These are phyloP conservation scores for Aureobasidium pullulans DNA, from an alignment of 2,329 filamentous ascomycete species.

Conservation along the genomic window DNA sequence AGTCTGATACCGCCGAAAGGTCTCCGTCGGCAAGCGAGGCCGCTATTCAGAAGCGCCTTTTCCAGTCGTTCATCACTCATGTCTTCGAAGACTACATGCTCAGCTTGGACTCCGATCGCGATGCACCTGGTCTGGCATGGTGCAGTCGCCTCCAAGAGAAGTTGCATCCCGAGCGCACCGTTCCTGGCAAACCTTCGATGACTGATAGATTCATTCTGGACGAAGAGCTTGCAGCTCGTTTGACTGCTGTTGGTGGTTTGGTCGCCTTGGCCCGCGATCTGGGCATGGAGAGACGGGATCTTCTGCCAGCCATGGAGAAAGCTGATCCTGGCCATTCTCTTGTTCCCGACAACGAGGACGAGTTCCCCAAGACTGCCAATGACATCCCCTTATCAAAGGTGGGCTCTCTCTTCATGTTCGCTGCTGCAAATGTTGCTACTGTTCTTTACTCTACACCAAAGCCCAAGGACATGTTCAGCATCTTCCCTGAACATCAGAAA, in stretches of 20 bases:
- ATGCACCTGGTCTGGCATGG: conserved; percentile 44
- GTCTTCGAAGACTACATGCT: conserved; percentile 67
- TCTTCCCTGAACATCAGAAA: conserved; percentile 48
- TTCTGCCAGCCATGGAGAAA: conserved; percentile 27
- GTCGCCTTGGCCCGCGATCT: conserved; percentile 59
- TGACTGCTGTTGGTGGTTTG: conserved; percentile 64
- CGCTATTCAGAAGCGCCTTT: conserved; percentile 54
- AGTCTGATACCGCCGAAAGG: conserved; percentile 39
- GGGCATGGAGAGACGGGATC: conserved; percentile 40
- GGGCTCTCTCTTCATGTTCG: conserved; percentile 47
- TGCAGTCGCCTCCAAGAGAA: conserved; percentile 58
- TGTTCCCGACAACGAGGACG: conserved; percentile 40
- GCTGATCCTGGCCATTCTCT: background rate
- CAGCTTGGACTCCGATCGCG: conserved; percentile 32
- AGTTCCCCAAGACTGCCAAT: conserved; percentile 44
- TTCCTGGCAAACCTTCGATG: conserved; percentile 55
- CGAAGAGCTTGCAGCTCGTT: conserved; percentile 52
- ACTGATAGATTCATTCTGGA: conserved; percentile 59
- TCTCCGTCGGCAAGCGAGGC: conserved; percentile 46
- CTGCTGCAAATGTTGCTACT: conserved; percentile 44
- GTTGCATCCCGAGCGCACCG: conserved; percentile 55
- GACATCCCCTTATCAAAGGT: conserved; percentile 51
- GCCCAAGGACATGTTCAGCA: conserved; percentile 27
- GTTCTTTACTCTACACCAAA: conserved; percentile 38
- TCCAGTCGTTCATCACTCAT: conserved; percentile 73